Conservation (phyloP, 2,329 filamentous ascomycete genomes). For the Hypoxylon rubiginosum region DNA sequence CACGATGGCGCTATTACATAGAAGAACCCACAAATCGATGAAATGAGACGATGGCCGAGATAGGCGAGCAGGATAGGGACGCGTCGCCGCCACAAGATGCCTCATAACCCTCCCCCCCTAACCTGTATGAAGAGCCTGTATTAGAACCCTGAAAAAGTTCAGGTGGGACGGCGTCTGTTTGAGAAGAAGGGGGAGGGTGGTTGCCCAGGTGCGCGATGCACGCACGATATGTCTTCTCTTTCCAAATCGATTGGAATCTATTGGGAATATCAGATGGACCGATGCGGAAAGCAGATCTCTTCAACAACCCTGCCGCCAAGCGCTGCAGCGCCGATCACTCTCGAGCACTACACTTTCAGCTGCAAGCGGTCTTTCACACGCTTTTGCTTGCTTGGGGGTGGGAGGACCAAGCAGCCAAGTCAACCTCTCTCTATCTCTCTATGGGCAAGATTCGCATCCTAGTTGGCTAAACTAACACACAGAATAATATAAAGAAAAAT, state of each 20-base stretch:
- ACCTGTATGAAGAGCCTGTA: neutral
- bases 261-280: constrained; percentile 39
- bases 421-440: neutral
- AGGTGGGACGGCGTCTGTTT: constrained; percentile 12
- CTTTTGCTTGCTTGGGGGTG: neutral
- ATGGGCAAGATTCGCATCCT: constrained; percentile 5
- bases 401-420: too few relatives aligned
- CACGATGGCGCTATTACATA: neutral
- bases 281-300: constrained; percentile 42
- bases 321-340: constrained; percentile 41
- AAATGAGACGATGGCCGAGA: constrained; percentile 1
- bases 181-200: constrained; percentile 6
- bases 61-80: neutral
- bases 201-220: constrained; percentile 5
- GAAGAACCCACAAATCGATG: neutral
- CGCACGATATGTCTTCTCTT: constrained; percentile 11
- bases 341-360: constrained; percentile 36
- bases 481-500: neutral
- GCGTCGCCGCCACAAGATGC: neutral
- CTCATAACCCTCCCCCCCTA: neutral
- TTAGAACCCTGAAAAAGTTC: neutral
- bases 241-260: constrained; percentile 26
- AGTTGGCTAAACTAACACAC: constrained; percentile 5
- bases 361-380: constrained; percentile 9
- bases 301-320: constrained; percentile 36